Conservation (phyloP, 2,329 filamentous ascomycete genomes). For the Sordariomycetes sp. region DNA sequence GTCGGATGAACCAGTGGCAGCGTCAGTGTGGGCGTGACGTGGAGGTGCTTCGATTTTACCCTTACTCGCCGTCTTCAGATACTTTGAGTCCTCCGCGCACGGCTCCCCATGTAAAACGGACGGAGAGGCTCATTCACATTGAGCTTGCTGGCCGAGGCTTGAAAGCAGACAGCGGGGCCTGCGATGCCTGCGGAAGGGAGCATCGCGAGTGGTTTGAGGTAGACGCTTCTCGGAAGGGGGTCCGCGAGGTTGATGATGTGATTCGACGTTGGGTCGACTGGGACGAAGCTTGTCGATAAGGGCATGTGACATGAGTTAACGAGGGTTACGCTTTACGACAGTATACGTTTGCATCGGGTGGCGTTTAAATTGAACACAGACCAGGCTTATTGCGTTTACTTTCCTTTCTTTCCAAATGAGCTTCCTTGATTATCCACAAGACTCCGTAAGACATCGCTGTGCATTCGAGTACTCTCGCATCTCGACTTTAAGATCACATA, state of each 20-base stretch:
- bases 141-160: constrained; percentile 63
- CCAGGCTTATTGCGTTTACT: too few species aligned
- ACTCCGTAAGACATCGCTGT: too few species aligned
- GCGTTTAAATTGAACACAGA: too few species aligned
- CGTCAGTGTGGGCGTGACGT: constrained; percentile 86
- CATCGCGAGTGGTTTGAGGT: constrained; percentile 97
- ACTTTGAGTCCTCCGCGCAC: constrained; percentile 42
- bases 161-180: constrained; percentile 47
- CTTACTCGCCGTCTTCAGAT: constrained; percentile 40
- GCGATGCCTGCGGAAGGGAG: constrained; percentile 69
- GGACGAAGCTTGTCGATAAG: too few species aligned
- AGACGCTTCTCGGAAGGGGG: constrained; percentile 59
- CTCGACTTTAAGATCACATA: too few species aligned
- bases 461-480: too few species aligned
- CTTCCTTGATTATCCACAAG: too few species aligned
- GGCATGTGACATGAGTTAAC: background rate
- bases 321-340: too few species aligned
- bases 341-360: too few species aligned
- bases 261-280: constrained; percentile 81
- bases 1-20: constrained; percentile 86
- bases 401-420: too few species aligned
- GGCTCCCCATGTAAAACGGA: constrained; percentile 76
- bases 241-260: constrained; percentile 58
- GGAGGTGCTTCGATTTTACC: constrained; percentile 85
- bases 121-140: constrained; percentile 84